phyloP scores from a whole-genome alignment of 306 rosid genomes.

The Sicyos edulis region DNA sequence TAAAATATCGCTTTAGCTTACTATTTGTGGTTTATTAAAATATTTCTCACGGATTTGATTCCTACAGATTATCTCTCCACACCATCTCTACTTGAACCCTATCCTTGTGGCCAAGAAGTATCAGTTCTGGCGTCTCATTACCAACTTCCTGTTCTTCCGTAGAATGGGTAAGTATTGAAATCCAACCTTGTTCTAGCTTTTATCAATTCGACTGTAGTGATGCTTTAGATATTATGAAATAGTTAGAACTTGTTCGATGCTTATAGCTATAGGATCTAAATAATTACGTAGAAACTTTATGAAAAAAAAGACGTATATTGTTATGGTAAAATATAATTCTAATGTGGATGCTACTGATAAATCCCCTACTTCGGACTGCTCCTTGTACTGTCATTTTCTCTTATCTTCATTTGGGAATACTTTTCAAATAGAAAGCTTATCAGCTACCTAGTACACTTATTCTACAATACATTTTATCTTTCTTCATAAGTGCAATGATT shows the following conservation, averaged over 20 bases:
- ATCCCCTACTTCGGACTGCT: too few species aligned
- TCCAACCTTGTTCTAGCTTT: not conserved
- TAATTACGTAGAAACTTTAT: not conserved
- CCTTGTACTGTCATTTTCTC: too few species aligned
- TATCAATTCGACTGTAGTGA: not conserved
- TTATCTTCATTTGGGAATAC: too few species aligned
- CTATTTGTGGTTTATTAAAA: not conserved
- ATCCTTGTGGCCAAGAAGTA: conserved; percentile 73
- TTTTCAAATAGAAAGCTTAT: too few species aligned
- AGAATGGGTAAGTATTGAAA: conserved; percentile 61
- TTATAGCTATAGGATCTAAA: not conserved
- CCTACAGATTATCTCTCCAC: conserved; percentile 84
- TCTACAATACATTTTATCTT: not conserved
- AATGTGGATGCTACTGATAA: not conserved
- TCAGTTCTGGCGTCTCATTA: conserved; percentile 86
- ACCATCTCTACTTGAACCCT: conserved; percentile 84
- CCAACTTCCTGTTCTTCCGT: conserved; percentile 86
- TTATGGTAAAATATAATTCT: not conserved
- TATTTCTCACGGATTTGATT: conserved; percentile 10
- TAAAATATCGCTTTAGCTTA: conserved; percentile 3
- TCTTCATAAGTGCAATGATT: not conserved
- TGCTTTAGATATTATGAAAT: not conserved
- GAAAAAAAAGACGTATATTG: not conserved
- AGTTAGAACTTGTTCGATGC: not conserved
- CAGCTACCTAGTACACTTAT: not conserved